Evolutionary conservation across 2,329 filamentous ascomycete genomes (phyloP), one percentile per base, ranked within the genome.

Genomic region (Colletotrichum lindemuthianum): DNA sequence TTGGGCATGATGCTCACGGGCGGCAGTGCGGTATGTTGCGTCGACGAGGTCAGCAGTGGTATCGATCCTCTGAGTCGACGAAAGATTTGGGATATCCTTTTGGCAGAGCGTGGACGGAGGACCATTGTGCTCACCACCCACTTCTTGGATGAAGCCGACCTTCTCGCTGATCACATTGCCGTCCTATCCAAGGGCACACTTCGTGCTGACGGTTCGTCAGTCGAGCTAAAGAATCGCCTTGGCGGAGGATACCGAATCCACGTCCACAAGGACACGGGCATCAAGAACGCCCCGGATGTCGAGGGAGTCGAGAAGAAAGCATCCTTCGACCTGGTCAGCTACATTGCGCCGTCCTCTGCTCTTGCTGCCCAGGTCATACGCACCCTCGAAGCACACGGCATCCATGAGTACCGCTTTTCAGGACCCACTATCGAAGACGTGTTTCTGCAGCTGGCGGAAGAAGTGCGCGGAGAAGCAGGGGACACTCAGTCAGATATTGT

Each of bases 1-100:
- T 83, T 97, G 2, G 93, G 93, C 6, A 95, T 97, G 88, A 97
- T 97, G 93, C 88, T 97, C 70, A 96, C 92, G 4, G 94, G 95
- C 66, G 93, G 93, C 10, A 95, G 91, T 67, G 88, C 88, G 32
- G 90, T 97, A 0, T 97, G 94, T 77, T 96, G 93, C 71, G 88
- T 97, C 6, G 94, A 97, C 70, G 95, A 97, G 76, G 93, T 97
- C 12, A 94, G 91, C 43, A 93, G 90, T 65, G 95, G 94, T 12
- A 84, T 97, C 16, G 94, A 97, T 73, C 93, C 95, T 0, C 80
- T 97, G 1, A 94, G 91, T 16, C 85, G 95, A 59, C 83, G 93
- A 34, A 97, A 97, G 78, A 92, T 97, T 32, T 97, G 94, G 94
- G 93, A 97, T 70, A 97, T 97, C 65, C 81, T 97, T 24, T 82